These are phyloP conservation scores for Monilinia fructicola DNA, from an alignment of 2,329 filamentous ascomycete genomes.

Conservation along the genomic window DNA sequence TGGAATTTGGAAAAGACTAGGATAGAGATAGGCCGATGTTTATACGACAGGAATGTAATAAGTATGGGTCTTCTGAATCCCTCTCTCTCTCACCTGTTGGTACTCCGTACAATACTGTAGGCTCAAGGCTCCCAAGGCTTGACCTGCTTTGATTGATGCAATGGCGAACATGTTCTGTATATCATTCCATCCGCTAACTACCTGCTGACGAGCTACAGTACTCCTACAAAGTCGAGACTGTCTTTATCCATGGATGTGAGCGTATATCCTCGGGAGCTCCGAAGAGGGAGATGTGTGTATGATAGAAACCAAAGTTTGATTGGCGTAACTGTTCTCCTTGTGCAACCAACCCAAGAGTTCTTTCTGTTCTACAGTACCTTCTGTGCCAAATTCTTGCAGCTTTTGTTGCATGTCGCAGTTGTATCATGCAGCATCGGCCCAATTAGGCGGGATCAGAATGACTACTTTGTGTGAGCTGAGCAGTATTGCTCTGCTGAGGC, in stretches of 20 bases:
- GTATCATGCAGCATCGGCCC: neutral
- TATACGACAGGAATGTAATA: neutral
- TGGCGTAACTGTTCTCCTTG: neutral
- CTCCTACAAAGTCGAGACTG: neutral
- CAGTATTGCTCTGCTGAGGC: neutral
- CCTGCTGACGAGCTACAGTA: neutral
- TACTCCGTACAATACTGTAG: too few relatives aligned
- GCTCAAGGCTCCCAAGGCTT: neutral
- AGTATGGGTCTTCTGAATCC: neutral
- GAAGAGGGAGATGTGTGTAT: neutral
- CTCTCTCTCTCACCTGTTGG: neutral
- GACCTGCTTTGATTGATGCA: neutral
- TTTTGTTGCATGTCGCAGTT: conserved; percentile 22
- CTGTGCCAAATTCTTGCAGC: neutral
- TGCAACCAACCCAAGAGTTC: neutral
- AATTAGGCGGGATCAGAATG: conserved; percentile 4
- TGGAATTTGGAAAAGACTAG: neutral
- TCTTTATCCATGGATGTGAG: neutral
- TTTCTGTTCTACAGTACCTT: neutral
- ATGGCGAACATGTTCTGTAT: neutral
- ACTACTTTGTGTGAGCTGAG: neutral
- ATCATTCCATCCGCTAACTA: neutral
- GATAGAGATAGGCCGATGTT: neutral
- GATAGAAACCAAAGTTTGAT: neutral
- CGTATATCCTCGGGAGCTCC: neutral